Percentiles rank a stretch among this genome's conserved stretches.
phyloP scores from a whole-genome alignment of 331 rosid genomes.

The Arachis monticola region DNA sequence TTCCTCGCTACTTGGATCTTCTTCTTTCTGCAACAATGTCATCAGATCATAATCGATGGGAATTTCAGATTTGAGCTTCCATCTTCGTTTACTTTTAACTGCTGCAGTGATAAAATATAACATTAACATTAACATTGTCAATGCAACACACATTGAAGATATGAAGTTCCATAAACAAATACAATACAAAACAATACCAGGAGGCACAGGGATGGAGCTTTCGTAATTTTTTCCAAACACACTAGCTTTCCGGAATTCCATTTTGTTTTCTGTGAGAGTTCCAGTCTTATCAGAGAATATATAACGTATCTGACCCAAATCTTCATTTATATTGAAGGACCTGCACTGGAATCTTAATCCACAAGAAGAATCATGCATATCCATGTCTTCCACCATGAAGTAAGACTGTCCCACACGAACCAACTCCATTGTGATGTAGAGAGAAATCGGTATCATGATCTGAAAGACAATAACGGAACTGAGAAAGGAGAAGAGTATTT shows the following conservation, averaged over 20 bases:
- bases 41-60: slow-evolving; percentile 68
- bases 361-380: slow-evolving; percentile 68
- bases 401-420: slow-evolving; percentile 94
- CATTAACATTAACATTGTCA: slow-evolving; percentile 6
- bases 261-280: slow-evolving; percentile 89
- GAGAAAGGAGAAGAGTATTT: slow-evolving; percentile 81
- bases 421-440: slow-evolving; percentile 90
- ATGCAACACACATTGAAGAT: slow-evolving; percentile 6
- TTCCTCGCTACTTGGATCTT: slow-evolving; percentile 56
- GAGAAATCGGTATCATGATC: slow-evolving; percentile 95
- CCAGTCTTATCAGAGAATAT: slow-evolving; percentile 93
- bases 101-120: slow-evolving; percentile 9
- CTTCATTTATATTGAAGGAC: slow-evolving; percentile 88
- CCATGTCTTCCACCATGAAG: slow-evolving; percentile 85
- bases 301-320: slow-evolving; percentile 90
- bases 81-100: slow-evolving; percentile 50
- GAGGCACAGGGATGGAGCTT: slow-evolving; percentile 46
- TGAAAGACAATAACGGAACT: slow-evolving; percentile 91
- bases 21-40: slow-evolving; percentile 57
- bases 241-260: slow-evolving; percentile 89
- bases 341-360: slow-evolving; percentile 90
- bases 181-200: slow-evolving; percentile 24
- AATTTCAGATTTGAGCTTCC: slow-evolving; percentile 81
- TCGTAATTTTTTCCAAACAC: slow-evolving; percentile 70
- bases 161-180: slow-evolving; percentile 15